These are phyloP conservation scores for Phytophthora melonis DNA, from an alignment of 352 stramenopile species.

Conservation along the genomic window DNA sequence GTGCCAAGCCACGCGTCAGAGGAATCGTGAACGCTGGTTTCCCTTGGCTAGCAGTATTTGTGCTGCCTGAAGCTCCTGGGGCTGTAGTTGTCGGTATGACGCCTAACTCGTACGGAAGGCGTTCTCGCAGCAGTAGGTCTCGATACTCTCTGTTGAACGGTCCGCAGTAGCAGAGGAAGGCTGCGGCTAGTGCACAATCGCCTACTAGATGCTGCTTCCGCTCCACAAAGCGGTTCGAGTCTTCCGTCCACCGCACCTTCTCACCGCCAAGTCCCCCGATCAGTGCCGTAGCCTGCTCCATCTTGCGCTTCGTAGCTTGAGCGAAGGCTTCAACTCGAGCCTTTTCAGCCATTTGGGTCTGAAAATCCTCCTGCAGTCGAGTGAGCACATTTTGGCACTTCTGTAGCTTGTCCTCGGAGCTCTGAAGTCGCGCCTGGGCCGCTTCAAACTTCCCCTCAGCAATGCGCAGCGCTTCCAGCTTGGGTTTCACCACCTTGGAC, in stretches of 20 bases:
- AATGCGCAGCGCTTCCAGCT: constrained; percentile 92
- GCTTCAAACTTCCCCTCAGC: constrained; percentile 89
- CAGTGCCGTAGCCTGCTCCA: constrained; percentile 91
- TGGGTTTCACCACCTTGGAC: constrained; percentile 94
- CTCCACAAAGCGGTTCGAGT: constrained; percentile 89
- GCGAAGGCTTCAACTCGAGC: constrained; percentile 88
- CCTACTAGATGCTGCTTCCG: constrained; percentile 85
- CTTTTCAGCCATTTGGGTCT: constrained; percentile 92
- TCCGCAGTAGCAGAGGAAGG: constrained; percentile 92
- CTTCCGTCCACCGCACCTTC: constrained; percentile 88
- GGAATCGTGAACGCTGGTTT: constrained; percentile 60
- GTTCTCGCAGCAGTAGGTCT: constrained; percentile 64
- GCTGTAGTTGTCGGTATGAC: constrained; percentile 24
- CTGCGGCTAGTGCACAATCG: constrained; percentile 85
- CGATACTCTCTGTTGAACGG: constrained; percentile 91
- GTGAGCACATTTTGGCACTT: constrained; percentile 74
- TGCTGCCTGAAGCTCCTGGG: constrained; percentile 6
- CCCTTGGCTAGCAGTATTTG: constrained; percentile 6
- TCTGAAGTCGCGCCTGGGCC: constrained; percentile 75
- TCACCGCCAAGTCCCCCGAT: constrained; percentile 90
- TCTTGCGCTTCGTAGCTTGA: constrained; percentile 84
- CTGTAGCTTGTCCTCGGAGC: constrained; percentile 75
- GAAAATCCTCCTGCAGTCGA: constrained; percentile 86
- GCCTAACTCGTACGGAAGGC: constrained; percentile 76
- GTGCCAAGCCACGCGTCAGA: constrained; percentile 60